Evolutionary conservation across 2,329 filamentous ascomycete genomes (phyloP), one percentile per base, ranked within the genome.

Genomic region (Scytalidium sp.): DNA sequence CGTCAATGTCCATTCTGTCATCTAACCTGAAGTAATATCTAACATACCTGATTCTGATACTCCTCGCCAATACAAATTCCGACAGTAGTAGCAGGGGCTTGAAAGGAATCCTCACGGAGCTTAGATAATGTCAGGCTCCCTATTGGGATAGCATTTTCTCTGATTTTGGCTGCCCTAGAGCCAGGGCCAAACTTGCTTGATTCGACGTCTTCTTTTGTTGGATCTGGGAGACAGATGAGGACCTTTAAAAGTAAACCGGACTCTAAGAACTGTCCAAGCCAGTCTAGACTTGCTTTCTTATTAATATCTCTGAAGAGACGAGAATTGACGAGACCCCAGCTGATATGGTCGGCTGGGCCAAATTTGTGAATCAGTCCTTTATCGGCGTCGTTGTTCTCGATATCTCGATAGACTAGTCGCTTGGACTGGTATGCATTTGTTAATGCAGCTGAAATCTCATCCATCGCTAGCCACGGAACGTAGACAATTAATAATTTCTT

Each of bases 41-140:
- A 32, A 46, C 44, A n/a, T 19, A 46, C 44, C 27, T 46, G 23
- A 0, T 64, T 62, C 47, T 74, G 70, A 46, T 68, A 67, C 0
- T 49, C 7, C 0, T 61, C 55, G 2, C 67, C 54, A 4, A 77
- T 63, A 0, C 60, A 56, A n/a, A 76, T 61, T 0, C 65, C 69
- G 8, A 77, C 62, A 1, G 41, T 52, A 32, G 44, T 46, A 36
- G 44, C 20, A 21, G 27, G 2, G 22, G 44, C 44, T 15, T 46
- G 23, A 46, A 40, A 27, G 39, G n/a, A 39, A 6, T 32, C 44
- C 22, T 7, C 23, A 36, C 25, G 25, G 7, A 29, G 29, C 29
- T n/a, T 32, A 39, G 44, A 46, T 32, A 46, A 39, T 19, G 27
- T 46, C 29, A 46, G 44, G 44, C 44, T 46, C 29, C 44, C 44